Evolutionary conservation across 345 rosid genomes (phyloP).

Genomic region (Capsella bursapastoris): DNA sequence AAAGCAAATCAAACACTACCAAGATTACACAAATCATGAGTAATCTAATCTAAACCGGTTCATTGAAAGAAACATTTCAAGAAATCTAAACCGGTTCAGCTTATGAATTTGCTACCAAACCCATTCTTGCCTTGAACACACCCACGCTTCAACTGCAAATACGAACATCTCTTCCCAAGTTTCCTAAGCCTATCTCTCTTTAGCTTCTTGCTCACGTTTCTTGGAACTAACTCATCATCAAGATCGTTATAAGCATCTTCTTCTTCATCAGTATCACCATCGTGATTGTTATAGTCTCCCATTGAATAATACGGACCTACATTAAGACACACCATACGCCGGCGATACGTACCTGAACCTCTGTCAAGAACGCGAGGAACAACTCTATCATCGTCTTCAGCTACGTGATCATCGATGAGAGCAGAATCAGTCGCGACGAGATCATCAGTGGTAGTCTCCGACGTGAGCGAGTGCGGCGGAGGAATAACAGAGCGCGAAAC

Average conservation of each 20-base stretch:
- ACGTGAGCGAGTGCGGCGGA: neutral
- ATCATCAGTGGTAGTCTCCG: neutral
- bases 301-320: neutral
- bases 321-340: neutral
- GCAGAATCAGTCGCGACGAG: neutral
- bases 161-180: slow-evolving; percentile 43
- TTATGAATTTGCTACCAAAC: slow-evolving; percentile 34
- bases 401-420: neutral
- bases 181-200: slow-evolving; percentile 60
- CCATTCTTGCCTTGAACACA: slow-evolving; percentile 64
- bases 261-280: neutral
- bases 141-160: slow-evolving; percentile 49
- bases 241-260: slow-evolving; percentile 35
- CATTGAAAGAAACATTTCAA: neutral
- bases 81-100: neutral
- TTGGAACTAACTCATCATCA: slow-evolving; percentile 52
- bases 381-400: neutral
- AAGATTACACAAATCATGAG: neutral
- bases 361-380: neutral
- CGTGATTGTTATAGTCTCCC: neutral
- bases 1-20: neutral
- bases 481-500: neutral
- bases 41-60: neutral
- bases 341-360: neutral
- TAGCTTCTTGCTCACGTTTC: slow-evolving; percentile 42